phyloP scores from a whole-genome alignment of 306 rosid genomes.

The Argentina anserina region DNA sequence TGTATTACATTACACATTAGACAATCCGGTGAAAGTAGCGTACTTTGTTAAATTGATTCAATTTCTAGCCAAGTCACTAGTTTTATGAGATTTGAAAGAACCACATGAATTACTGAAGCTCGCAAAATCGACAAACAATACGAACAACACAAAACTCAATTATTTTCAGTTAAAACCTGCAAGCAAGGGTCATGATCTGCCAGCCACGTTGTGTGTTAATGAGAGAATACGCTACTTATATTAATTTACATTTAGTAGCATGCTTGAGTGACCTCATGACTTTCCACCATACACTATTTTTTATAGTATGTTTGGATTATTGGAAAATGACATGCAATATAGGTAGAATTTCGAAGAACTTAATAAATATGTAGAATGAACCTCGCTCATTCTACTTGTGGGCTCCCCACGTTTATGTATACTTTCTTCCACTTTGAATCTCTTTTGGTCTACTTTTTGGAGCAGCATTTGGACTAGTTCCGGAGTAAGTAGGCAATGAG shows the following conservation, averaged over 20 bases:
- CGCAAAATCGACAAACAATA: too few relatives aligned
- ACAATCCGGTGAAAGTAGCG: not conserved
- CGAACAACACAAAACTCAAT: not conserved
- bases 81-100: not conserved
- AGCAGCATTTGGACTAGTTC: not conserved
- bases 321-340: not conserved
- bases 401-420: not conserved
- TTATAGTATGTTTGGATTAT: not conserved
- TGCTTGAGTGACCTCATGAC: not conserved
- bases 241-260: not conserved
- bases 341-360: not conserved
- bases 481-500: conserved; percentile 1
- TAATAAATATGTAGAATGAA: not conserved
- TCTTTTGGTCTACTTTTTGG: not conserved
- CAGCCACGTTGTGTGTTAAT: not conserved
- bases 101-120: too few relatives aligned
- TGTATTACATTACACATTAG: too few relatives aligned
- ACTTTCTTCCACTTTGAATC: not conserved
- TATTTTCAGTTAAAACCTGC: not conserved
- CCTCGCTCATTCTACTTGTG: not conserved
- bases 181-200: not conserved
- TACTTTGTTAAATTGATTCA: too few relatives aligned
- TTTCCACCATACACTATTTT: not conserved
- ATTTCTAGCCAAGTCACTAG: too few relatives aligned
- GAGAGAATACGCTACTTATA: not conserved